Conservation (phyloP, 73 alveolate species). For the Paramecium octaurelia region DNA sequence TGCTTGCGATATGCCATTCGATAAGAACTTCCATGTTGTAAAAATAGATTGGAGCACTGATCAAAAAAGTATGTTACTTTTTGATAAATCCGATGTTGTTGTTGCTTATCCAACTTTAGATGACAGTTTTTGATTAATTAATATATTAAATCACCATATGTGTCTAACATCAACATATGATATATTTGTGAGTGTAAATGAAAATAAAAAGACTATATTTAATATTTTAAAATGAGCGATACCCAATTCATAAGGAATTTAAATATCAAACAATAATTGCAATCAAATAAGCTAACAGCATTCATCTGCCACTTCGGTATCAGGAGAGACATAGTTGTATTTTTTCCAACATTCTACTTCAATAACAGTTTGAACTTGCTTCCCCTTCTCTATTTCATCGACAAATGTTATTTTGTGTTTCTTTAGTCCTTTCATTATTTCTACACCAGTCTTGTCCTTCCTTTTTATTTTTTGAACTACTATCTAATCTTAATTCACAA, state of each 20-base stretch:
- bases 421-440: neutral
- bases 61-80: neutral
- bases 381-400: neutral
- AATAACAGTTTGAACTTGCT: neutral
- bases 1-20: conserved; percentile 43
- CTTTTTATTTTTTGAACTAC: neutral
- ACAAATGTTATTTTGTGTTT: neutral
- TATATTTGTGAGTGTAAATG: neutral
- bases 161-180: neutral
- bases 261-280: neutral
- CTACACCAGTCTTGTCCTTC: neutral
- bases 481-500: neutral
- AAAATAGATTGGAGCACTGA: conserved; percentile 23
- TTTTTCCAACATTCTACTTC: conserved; percentile 9
- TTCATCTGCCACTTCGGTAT: neutral
- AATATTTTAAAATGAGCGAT: neutral
- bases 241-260: neutral
- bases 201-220: neutral
- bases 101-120: conserved; percentile 18
- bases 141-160: neutral
- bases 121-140: conserved; percentile 34
- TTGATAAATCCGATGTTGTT: conserved; percentile 18
- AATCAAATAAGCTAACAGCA: neutral
- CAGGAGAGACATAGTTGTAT: neutral
- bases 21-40: conserved; percentile 11